Evolutionary conservation across 805 yeast species (phyloP), one percentile per base, ranked within the genome.

Genomic region (Kodamaea fukazawae): DNA sequence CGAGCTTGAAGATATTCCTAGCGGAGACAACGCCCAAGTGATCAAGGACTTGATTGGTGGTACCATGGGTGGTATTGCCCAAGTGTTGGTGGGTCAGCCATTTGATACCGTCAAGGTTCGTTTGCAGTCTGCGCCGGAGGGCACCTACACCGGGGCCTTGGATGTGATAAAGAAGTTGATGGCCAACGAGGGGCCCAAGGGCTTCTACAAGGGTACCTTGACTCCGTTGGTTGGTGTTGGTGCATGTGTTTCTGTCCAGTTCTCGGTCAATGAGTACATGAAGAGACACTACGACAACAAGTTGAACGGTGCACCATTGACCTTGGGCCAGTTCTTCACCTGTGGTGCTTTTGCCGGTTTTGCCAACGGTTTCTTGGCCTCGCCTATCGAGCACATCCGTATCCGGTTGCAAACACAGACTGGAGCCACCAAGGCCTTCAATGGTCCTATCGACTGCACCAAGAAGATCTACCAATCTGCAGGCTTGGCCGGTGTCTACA

Each of bases 371-470:
- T 76, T 90, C 38, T 60, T 91, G 49, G 96, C 97, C 0, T 75
- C 91, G 10, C 99, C 99, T 2, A 91, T 93, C 47, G 99, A 93
- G 61, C 98, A 89, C 57, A 76, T 93, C 44, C 82, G 99, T 69
- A 90, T 93, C 51, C 76, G 97, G 50, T 74, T 95, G 47, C 99
- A 93, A 63, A 88, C 96, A 2, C 95, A 87, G 61, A 82, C 86
- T 7, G 68, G 72, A 0, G 49, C 66, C 6, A 69, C 69, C n/a
- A 71, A 70, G 47, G 55, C 56, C 26, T 82, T 78, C 44, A 57
- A 70, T 29, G 96, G 96, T 1, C 96, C 96, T 5, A 49, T 83
- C 10, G 91, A 83, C 52, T 79, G 86, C 47, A 70, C 83, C 41
- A 72, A 63, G 44, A 78, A 83, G 54, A 61, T 93, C 28, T 67